These are phyloP conservation scores for Pichia thaimueangensis DNA, from an alignment of 805 yeast species.

Conservation along the genomic window DNA sequence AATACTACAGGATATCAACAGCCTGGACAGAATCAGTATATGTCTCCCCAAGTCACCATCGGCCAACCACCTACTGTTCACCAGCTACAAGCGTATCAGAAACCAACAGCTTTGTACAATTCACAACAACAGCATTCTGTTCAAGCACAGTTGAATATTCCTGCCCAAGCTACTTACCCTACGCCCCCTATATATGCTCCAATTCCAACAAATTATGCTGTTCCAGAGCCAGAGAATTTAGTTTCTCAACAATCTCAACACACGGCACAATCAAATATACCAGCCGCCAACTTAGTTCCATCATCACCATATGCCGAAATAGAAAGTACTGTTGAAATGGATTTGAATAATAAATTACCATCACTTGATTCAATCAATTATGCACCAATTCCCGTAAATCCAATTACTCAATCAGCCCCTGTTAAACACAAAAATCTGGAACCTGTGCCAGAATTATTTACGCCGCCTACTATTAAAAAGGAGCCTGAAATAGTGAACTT, in stretches of 20 bases:
- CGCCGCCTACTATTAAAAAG: slow-evolving; percentile 1
- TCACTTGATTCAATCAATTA: too few species aligned
- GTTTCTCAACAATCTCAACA: background rate
- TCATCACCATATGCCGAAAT: background rate
- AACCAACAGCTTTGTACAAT: background rate
- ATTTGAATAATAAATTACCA: background rate
- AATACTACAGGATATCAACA: background rate
- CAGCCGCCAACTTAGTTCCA: background rate
- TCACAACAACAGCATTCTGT: background rate
- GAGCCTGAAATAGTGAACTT: slow-evolving; percentile 12
- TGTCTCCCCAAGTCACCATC: slow-evolving; percentile 8
- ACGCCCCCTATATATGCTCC: background rate
- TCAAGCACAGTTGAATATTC: background rate
- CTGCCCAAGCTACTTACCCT: background rate
- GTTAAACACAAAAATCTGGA: too few species aligned
- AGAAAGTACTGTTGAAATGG: too few species aligned
- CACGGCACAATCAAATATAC: too few species aligned
- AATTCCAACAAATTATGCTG: background rate
- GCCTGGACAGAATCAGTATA: background rate
- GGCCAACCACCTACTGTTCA: slow-evolving; percentile 3
- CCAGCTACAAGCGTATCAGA: slow-evolving; percentile 3
- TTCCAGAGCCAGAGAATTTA: background rate
- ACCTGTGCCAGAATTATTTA: background rate
- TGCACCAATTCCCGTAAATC: background rate
- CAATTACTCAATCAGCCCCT: too few species aligned